Evolutionary conservation across 2,329 filamentous ascomycete species (phyloP), one percentile per base, ranked within the genome.

Genomic region (Penicillium psychrosexuale): DNA sequence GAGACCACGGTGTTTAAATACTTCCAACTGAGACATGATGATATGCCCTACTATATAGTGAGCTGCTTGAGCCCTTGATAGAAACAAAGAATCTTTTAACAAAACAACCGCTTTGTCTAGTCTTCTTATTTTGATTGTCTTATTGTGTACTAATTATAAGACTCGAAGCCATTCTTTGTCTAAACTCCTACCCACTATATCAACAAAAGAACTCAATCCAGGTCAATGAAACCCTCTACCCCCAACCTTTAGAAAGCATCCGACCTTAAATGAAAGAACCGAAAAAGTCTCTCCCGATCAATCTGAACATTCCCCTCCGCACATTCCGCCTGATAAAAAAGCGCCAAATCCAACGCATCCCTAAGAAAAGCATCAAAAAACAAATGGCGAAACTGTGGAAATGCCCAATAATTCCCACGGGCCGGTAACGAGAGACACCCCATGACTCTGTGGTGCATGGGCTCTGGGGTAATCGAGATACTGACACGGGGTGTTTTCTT

Each of bases 371-470:
- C 27, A 24, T 49, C 13, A 22, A 49, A 6, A 49, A 42, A 31
- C 9, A 40, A 33, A 13, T 49, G 27, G 7, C 17, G 27, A 13
- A n/a, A 40, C 4, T 15, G 13, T 8, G 12, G 2, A 49, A 49
- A 49, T 12, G 47, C 47, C 36, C 36, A 42, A n/a, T 30, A 42
- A 31, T 49, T 4, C 2, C 47, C 47, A n/a, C 36, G 36, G 3
- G 47, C 36, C 2, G 47, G 47, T 8, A 49, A 31, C 1, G 36
- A 49, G 2, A 49, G 27, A 24, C 27, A 49, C 0, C 36, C 47
- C 47, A 49, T 49, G 5, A 49, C 47, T 22, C 47, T 40, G 6
- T 49, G 47, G 13, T 49, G 36, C 47, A 49, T 49, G 4, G 47
- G 36, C 17, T 49, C 47, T 0, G 47, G 47, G 3, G 47, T 49